phyloP scores from a whole-genome alignment of 768 basidiomycete species.

The Boletus barrowsii region DNA sequence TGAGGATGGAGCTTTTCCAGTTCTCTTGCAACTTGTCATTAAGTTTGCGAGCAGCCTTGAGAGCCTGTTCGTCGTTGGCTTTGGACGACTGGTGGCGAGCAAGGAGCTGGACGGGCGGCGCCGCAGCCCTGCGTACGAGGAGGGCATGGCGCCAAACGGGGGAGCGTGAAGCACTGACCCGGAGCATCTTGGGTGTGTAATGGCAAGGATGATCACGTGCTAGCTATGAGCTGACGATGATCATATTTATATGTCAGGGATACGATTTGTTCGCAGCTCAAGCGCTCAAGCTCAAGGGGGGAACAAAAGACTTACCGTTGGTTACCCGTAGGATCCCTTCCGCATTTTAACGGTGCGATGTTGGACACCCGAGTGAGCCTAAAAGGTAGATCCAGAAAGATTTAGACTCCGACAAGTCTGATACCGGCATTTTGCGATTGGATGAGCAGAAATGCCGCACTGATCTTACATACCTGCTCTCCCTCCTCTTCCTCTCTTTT shows the following conservation, averaged over 20 bases:
- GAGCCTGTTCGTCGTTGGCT: constrained; percentile 20
- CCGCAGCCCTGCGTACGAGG: constrained; percentile 1
- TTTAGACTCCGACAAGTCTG: neutral
- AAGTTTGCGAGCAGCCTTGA: constrained; percentile 30
- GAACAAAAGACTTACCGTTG: no score
- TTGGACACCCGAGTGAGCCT: no score
- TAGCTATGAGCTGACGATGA: no score
- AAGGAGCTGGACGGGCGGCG: constrained; percentile 14
- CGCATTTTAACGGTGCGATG: no score
- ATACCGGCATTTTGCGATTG: constrained; percentile 32
- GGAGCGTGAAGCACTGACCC: constrained; percentile 15
- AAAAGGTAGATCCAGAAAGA: no score
- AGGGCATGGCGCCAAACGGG: constrained; percentile 5
- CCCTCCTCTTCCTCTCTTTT: neutral
- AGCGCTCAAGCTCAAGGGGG: no score
- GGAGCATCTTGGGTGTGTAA: constrained; percentile 21
- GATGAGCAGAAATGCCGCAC: constrained; percentile 43
- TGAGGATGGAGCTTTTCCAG: constrained; percentile 72
- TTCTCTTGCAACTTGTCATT: constrained; percentile 52
- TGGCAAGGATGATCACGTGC: constrained; percentile 12
- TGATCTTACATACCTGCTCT: neutral
- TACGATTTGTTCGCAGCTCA: neutral
- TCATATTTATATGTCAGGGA: no score
- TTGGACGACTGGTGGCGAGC: constrained; percentile 37
- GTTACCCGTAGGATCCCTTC: no score